Evolutionary conservation across 306 rosid species (phyloP).

Genomic region (Sophora flavescens): DNA sequence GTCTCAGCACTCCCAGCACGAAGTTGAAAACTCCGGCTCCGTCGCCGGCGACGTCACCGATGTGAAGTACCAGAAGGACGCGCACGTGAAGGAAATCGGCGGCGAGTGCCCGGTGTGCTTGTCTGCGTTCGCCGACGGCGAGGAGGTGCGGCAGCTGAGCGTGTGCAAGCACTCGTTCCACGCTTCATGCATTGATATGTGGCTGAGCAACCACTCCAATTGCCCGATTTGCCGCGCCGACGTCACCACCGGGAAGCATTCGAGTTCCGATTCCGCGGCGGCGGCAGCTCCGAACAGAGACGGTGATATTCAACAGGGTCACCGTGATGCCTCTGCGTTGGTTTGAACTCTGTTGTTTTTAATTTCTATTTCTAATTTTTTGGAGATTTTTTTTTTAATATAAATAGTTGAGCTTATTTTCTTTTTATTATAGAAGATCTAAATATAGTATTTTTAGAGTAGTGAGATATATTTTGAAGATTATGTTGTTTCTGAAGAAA

Average conservation of each 20-base stretch:
- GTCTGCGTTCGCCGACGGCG: conserved; percentile 68
- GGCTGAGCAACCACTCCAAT: conserved; percentile 71
- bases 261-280: conserved; percentile 16
- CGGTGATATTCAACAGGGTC: conserved; percentile 52
- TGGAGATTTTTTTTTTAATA: not conserved
- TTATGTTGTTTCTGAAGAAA: not conserved
- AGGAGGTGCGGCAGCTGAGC: conserved; percentile 67
- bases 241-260: conserved; percentile 36
- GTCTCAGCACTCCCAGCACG: conserved; percentile 37
- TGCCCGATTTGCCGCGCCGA: conserved; percentile 83
- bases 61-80: conserved; percentile 56
- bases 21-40: conserved; percentile 22
- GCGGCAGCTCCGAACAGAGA: conserved; percentile 35
- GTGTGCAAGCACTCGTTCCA: conserved; percentile 83
- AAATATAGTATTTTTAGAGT: no score
- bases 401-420: not conserved
- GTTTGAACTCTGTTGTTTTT: conserved; percentile 49
- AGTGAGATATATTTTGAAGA: not conserved
- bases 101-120: conserved; percentile 87
- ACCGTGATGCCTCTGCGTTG: conserved; percentile 55
- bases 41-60: conserved; percentile 37
- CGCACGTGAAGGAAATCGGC: conserved; percentile 56
- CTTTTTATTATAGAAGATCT: not conserved
- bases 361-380: not conserved
- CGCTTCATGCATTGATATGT: conserved; percentile 63